Base-by-base conservation (phyloP, 2,329 filamentous ascomycete genomes). In the Chaetomium olivaceum region DNA sequence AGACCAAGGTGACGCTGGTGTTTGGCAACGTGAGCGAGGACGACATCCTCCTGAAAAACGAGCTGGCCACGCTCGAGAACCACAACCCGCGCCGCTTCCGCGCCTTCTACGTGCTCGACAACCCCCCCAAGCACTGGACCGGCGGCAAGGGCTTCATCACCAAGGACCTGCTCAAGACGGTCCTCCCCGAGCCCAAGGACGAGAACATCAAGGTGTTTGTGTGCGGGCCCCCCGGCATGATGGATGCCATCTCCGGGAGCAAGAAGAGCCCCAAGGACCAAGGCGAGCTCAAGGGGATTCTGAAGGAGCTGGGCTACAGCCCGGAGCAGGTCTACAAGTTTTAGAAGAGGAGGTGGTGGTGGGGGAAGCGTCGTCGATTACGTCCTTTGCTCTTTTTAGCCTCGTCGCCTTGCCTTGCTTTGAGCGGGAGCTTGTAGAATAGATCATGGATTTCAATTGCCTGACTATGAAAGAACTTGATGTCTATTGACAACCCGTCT, bases 151-250 rank as follows among this genome's bases (percentile, higher is more conserved):
- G 95, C 69, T 89, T 83, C 82, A 90, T 99, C 76, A 91, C 80
- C 78, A 96, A 97, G 85, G 93, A 97, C 71, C 84, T 98, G 65
- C 81, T 99, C 74, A 97, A 98, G 89, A 94, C 91, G 59, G 93
- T 97, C 11, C 85, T 98, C 16, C 95, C 95, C 12, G 93, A 96
- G 80, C 93, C 95, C 69, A 95, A 95, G 85, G 85, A 86, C 73
- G 91, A 91, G 71, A 95, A 97, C 81, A 89, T 97, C 83, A 98
- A 98, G 88, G 80, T 98, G 69, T 98, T 99, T 75, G 92, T 99
- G 46, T 98, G 94, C 79, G 94, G 94, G 0, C 95, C 95, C 14
- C 93, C 94, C 2, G 91, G 89, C 51, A 77, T 98, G 84, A 97
- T 97, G 88, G 96, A 97, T 79, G 91, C 93, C 66, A 88, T 98